Base-by-base conservation (phyloP, 441 rosid species). In the Pelargonium fulgidum region DNA sequence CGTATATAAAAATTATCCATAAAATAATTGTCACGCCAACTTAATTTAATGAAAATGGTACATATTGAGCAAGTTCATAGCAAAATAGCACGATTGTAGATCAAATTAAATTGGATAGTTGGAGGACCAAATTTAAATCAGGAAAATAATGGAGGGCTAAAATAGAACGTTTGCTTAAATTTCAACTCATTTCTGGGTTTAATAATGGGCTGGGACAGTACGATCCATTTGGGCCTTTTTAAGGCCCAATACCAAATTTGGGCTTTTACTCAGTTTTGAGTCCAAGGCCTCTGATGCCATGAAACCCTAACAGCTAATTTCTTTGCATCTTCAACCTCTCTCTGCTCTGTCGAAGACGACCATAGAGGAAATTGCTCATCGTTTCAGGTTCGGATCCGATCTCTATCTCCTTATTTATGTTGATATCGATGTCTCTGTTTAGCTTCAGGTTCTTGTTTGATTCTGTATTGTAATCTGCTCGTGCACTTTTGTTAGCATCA, bases 301-400 rank as follows among this genome's bases (percentile, higher is more conserved):
- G 3, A 9, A 58, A 13, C 33, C 63, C 63, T 58, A 58, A 9
- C 29, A 10, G 5, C 33, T 20, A 26, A 19, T 58, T 58, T 58
- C 29, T 26, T 58, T 11, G 26, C 29, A 6, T 41, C 62, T 26
- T 58, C 13, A 7, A 58, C 9, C 62, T 0, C 52, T 19, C 62
- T 58, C 62, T 58, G 22, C 8, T 8, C 62, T 12, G 56, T 7
- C 7, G 63, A 19, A 19, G 26, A 11, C 33, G 33, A 26, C 33
- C 33, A 56, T 29, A 19, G 12, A 20, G 29, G 14, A 58, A 9
- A 58, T 29, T 54, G 22, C 7, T 50, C 16, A 6, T 14, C 17
- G 62, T 1, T 58, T 58, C 63, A 58, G 33, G 63, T 58, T 58
- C 63, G 63, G 5, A 58, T 58, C 29, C 20, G 26, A 56, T 56